Conservation (phyloP, 208 protist genomes). For the Ichthyophonus hoferi region DNA sequence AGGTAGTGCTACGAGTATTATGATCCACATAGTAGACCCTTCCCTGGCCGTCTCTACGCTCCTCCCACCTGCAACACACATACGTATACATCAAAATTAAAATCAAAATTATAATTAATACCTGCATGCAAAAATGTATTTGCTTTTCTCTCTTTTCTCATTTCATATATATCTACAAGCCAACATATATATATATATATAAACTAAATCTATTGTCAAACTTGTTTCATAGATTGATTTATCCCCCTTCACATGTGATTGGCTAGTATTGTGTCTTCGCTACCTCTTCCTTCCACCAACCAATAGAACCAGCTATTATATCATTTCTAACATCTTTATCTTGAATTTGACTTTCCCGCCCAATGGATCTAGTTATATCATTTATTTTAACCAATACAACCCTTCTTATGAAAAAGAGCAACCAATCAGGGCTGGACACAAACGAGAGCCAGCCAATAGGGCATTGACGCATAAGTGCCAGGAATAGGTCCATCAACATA, state of each 20-base stretch:
- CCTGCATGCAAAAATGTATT: not conserved
- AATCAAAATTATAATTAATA: not conserved
- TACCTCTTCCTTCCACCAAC: too few species aligned
- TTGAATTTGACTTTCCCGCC: too few species aligned
- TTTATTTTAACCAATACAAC: too few species aligned
- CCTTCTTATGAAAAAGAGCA: too few species aligned
- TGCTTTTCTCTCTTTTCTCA: not conserved
- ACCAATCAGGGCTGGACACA: too few species aligned
- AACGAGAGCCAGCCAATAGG: too few species aligned
- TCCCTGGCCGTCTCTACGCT: not conserved
- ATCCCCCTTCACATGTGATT: not conserved
- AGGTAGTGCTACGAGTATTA: constrained; percentile 43
- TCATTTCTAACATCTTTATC: too few species aligned
- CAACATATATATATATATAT: not conserved
- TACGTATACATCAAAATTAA: not conserved
- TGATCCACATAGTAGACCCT: constrained; percentile 49
- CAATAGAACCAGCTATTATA: too few species aligned
- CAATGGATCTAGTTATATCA: too few species aligned
- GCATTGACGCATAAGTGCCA: too few species aligned
- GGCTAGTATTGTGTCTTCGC: too few species aligned
- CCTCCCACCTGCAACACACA: constrained; percentile 7
- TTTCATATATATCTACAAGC: not conserved
- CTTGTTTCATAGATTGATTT: not conserved
- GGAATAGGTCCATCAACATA: too few species aligned
- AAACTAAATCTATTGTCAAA: not conserved